phyloP scores from a whole-genome alignment of 257 asterid species.

The Agastache rugosa region DNA sequence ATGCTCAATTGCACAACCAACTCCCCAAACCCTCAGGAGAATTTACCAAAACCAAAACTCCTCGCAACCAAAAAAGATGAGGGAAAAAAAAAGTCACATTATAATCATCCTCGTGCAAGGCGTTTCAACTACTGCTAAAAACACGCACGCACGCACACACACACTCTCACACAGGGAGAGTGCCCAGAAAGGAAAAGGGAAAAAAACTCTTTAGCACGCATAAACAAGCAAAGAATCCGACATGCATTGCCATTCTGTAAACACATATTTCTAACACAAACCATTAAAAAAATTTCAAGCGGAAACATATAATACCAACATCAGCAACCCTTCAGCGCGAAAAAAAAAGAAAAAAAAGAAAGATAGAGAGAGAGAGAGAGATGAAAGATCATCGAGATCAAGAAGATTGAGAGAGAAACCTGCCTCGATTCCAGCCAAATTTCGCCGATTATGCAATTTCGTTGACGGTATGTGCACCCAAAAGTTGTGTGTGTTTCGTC shows the following conservation, averaged over 20 bases:
- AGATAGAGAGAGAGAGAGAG: neutral
- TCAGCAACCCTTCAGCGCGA: neutral
- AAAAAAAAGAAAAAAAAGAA: too few species aligned
- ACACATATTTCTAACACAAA: conserved; percentile 18
- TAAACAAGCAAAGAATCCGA: neutral
- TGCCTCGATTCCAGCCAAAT: conserved; percentile 9
- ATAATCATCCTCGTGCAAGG: conserved; percentile 5
- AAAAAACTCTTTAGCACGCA: neutral
- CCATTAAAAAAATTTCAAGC: conserved; percentile 3
- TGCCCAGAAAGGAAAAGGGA: neutral
- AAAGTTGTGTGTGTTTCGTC: neutral
- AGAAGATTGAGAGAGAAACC: conserved; percentile 20
- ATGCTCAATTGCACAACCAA: neutral
- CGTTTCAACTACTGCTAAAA: too few species aligned
- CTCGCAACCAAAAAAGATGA: neutral
- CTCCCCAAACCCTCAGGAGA: neutral
- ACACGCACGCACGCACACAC: neutral
- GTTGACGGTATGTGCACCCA: neutral
- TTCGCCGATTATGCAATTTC: neutral
- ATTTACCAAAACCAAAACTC: neutral
- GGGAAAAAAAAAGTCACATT: neutral
- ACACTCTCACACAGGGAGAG: neutral
- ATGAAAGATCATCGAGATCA: neutral
- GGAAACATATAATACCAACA: neutral
- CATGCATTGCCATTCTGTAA: conserved; percentile 36